These are phyloP conservation scores for Colletotrichum echinochloae DNA, from an alignment of 2,329 filamentous ascomycete genomes.

Conservation along the genomic window DNA sequence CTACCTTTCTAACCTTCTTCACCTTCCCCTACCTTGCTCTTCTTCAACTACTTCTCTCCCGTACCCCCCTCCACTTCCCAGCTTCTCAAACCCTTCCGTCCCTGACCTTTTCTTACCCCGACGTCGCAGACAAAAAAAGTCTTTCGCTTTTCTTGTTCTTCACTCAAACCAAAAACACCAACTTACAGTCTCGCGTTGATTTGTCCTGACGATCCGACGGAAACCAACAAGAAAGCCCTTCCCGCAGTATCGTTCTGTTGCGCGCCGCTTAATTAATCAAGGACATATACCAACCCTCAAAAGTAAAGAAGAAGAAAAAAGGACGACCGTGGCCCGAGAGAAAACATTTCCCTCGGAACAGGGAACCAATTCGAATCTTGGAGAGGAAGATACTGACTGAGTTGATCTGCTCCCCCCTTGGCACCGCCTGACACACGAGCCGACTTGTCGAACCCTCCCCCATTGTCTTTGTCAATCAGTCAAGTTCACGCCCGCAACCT, in stretches of 20 bases:
- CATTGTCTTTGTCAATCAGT: conserved; percentile 35
- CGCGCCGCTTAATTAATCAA: conserved; percentile 30
- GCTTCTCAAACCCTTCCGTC: conserved; percentile 26
- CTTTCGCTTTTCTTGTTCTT: conserved; percentile 24
- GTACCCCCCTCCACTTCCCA: conserved; percentile 21
- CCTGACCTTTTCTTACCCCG: conserved; percentile 33
- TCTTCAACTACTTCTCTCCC: conserved; percentile 30
- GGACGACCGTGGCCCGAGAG: not conserved
- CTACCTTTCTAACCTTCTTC: conserved; percentile 33
- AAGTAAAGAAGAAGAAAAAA: not conserved
- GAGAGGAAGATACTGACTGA: conserved; percentile 2
- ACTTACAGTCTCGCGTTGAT: conserved; percentile 13
- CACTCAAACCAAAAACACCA: conserved; percentile 13
- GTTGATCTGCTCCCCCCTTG: conserved; percentile 23
- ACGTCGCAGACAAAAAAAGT: conserved; percentile 37
- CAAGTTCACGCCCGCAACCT: conserved; percentile 29
- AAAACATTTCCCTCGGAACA: not conserved
- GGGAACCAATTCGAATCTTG: not conserved
- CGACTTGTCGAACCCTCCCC: conserved; percentile 24
- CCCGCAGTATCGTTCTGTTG: not conserved
- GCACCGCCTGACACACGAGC: conserved; percentile 36
- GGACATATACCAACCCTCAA: conserved; percentile 5
- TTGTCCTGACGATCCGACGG: conserved; percentile 20
- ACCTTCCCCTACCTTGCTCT: conserved; percentile 18
- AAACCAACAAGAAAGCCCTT: not conserved